Conservation (phyloP, 768 basidiomycete species). For the Piloderma croceum region DNA sequence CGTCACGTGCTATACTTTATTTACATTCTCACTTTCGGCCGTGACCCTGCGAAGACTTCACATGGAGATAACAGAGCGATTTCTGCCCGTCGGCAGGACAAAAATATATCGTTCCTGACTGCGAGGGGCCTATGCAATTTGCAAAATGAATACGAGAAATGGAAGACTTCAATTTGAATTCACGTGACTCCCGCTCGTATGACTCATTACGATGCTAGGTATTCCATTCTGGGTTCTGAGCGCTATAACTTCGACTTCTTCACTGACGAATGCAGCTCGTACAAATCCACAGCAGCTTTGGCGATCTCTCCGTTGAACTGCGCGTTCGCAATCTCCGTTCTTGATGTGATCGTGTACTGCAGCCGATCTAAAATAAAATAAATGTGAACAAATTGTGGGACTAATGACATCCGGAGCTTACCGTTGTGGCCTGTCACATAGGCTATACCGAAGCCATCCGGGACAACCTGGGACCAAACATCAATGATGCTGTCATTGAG, state of each 20-base stretch:
- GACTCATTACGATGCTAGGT: too few species aligned
- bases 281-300: conserved; percentile 62
- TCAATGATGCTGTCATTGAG: conserved; percentile 1
- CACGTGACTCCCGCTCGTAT: too few species aligned
- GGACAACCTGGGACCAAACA: conserved; percentile 54
- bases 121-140: too few species aligned
- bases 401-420: conserved; percentile 25
- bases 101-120: too few species aligned
- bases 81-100: too few species aligned
- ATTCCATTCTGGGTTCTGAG: too few species aligned
- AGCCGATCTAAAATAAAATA: conserved; percentile 52
- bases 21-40: too few species aligned
- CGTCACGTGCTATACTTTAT: too few species aligned
- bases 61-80: too few species aligned
- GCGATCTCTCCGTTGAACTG: conserved; percentile 67
- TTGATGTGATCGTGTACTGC: conserved; percentile 84
- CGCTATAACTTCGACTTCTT: conserved; percentile 35
- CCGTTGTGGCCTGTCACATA: conserved; percentile 90
- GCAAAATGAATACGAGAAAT: too few species aligned
- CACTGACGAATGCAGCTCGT: conserved; percentile 44
- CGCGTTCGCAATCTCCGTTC: conserved; percentile 76
- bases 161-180: too few species aligned
- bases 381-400: conserved; percentile 6
- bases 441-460: conserved; percentile 90
- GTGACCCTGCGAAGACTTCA: too few species aligned